Percentiles rank a stretch among this genome's conserved stretches.
Evolutionary conservation across 2,329 filamentous ascomycete species (phyloP).

Genomic region (Colletotrichum sp.): DNA sequence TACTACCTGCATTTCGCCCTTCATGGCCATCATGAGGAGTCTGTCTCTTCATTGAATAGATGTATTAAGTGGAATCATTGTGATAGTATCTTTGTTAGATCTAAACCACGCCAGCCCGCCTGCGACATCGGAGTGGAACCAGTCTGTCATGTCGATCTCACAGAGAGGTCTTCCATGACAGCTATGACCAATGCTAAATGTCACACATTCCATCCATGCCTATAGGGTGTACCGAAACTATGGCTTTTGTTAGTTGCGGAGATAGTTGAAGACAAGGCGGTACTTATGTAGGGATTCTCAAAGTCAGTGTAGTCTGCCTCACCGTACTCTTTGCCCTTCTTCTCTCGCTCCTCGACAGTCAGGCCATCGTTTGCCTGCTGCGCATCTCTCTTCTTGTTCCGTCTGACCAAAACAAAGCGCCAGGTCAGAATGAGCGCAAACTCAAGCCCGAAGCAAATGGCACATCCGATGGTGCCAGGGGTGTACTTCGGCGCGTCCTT

Average conservation of each 20-base stretch:
- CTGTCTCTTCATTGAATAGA: not conserved
- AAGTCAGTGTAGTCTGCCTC: conserved; percentile 42
- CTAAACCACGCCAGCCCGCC: not conserved
- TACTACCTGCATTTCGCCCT: too few relatives aligned
- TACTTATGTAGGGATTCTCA: conserved; percentile 38
- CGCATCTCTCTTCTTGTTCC: conserved; percentile 40
- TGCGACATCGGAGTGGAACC: not conserved
- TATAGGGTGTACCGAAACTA: not conserved
- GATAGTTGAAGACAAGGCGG: accelerated
- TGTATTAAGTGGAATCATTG: not conserved
- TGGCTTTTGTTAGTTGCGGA: not conserved
- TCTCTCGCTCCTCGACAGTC: conserved; percentile 36
- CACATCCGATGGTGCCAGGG: conserved; percentile 43
- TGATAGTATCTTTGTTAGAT: not conserved
- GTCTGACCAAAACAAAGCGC: conserved; percentile 42
- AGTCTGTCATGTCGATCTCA: not conserved
- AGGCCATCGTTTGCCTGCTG: conserved; percentile 32
- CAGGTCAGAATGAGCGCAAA: conserved; percentile 42
- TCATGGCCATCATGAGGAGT: not conserved
- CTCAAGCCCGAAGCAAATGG: conserved; percentile 41
- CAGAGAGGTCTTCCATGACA: not conserved
- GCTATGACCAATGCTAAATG: not conserved
- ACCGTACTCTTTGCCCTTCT: conserved; percentile 35
- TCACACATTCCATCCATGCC: not conserved
- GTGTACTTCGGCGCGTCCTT: conserved; percentile 49